Base-by-base conservation (phyloP, 352 stramenopile genomes). In the Phytophthora cryptogea region DNA sequence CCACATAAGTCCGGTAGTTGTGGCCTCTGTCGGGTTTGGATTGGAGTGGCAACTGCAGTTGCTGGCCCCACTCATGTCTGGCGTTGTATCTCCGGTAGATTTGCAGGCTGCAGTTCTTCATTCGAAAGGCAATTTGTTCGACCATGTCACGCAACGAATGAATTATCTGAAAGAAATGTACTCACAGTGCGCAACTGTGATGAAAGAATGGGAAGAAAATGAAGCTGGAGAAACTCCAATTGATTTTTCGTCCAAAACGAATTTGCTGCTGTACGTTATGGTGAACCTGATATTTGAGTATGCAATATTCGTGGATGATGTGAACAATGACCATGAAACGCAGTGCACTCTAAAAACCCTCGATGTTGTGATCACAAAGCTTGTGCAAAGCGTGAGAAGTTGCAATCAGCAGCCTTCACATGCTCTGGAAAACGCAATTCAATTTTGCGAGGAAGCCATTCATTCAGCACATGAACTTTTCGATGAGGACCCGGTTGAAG, bases 1-100 rank as follows among this genome's bases (percentile, higher is more conserved):
- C 7, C 43, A 37, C 35, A 37, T 14, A 41, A 13, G 16, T 28
- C 16, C n/a, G 20, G 50, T 62, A 42, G 54, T 54, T 54, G 27
- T 66, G 66, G 26, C 59, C 9, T 52, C 54, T 39, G n/a, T 68
- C 41, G 59, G 63, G 39, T 68, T 74, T 72, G 52, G 68, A 35
- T 65, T 87, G 31, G 47, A 50, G 3, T 85, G 72, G 76, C 76
- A 90, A 44, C 47, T 90, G 5, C 59, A 63, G 1, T 46, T 90
- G 23, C 28, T 90, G 20, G 54, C 58, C 35, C 64, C 68, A 7
- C 32, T 88, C 17, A 9, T 88, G 13, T 51, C 36, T n/a, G 43
- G 31, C 26, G 23, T 67, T 1, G 23, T 50, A 6, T 60, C 60
- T 20, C 14, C 42, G 8, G 56, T 68, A 16, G 61, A 81, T 45